A percentile compares a stretch with the other conserved stretches of the same genome.
These are phyloP conservation scores for Hemileccinum rubropunctum DNA, from an alignment of 768 basidiomycete species.

Conservation along the genomic window DNA sequence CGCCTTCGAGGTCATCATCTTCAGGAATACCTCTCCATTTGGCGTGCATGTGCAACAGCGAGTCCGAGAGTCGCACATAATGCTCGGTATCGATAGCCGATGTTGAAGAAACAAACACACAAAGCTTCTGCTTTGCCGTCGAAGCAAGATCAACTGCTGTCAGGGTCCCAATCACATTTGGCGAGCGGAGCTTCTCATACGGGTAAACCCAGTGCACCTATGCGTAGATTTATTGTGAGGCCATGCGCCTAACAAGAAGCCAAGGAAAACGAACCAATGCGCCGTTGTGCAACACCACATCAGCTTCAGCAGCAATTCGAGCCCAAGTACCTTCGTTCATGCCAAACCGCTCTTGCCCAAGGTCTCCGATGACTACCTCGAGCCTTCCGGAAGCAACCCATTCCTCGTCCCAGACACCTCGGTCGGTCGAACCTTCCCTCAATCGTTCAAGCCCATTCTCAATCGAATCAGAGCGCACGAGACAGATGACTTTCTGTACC, in stretches of 20 bases:
- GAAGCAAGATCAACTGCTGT: constrained; percentile 79
- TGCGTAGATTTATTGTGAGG: background rate
- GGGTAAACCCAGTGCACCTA: constrained; percentile 99
- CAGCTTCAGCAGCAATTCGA: constrained; percentile 64
- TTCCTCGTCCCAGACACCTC: constrained; percentile 84
- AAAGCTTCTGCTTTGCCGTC: constrained; percentile 65
- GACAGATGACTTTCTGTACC: constrained; percentile 86
- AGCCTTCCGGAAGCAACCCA: constrained; percentile 72
- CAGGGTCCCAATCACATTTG: constrained; percentile 92
- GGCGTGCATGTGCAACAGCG: constrained; percentile 41
- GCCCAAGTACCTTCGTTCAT: constrained; percentile 63
- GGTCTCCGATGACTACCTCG: constrained; percentile 82
- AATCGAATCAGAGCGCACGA: constrained; percentile 71
- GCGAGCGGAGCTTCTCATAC: constrained; percentile 85
- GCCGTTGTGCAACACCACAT: constrained; percentile 91
- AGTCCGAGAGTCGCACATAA: constrained; percentile 86
- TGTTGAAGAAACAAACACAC: constrained; percentile 94
- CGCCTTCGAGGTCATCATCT: constrained; percentile 84
- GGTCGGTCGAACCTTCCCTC: constrained; percentile 66
- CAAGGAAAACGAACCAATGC: constrained; percentile 71
- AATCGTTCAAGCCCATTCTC: constrained; percentile 68
- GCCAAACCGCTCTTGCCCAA: constrained; percentile 74
- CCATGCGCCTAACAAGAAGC: background rate
- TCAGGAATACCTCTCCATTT: constrained; percentile 75
- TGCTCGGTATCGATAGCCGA: constrained; percentile 91